Evolutionary conservation across 352 stramenopile genomes (phyloP), one percentile per base, ranked within the genome.

Genomic region (Thraustotheca clavata): DNA sequence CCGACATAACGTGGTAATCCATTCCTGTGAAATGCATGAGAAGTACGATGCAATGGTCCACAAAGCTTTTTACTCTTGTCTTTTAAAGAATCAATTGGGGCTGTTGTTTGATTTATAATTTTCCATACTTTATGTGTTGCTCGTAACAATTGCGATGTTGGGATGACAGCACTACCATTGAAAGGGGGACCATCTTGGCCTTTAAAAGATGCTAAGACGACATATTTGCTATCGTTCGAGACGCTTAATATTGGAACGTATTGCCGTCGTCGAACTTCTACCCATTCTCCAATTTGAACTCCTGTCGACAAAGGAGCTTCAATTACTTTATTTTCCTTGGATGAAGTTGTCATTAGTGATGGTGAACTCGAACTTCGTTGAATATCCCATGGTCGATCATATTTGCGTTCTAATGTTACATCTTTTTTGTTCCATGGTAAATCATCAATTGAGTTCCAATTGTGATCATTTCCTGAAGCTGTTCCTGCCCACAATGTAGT

Each of bases 161-260:
- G 16, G 4, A 61, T 4, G 0, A 24, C 32, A 14, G 24, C 22
- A 26, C 20, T 61, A 11, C 52, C 52, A 16, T 46, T 9, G 0
- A 49, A 61, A 18, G 52, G 52, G 14, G 52, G 9, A 14, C 34
- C 52, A n/a, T 61, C 9, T 22, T 61, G 52, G 9, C 52, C 52
- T 49, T 61, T 41, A 20, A 61, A 61, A 14, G 31, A 20, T 29
- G 52, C 52, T 6, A 61, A 16, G 12, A 71, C 62, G 20, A 86
- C 62, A 20, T 72, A 69, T 1, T 62, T 20, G 5, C 68, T 72
- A 16, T 83, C 74, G 0, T 32, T 24, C 16, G 76, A 79, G 16
- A 81, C 33, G 36, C 71, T 72, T 7, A 63, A 39, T 59, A 88
- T 76, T 50, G 72, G 74, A 18, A 87, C 18, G 34, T 80, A 87